Evolutionary conservation across 768 basidiomycete genomes (phyloP).

Genomic region (Suillus hirtellus): DNA sequence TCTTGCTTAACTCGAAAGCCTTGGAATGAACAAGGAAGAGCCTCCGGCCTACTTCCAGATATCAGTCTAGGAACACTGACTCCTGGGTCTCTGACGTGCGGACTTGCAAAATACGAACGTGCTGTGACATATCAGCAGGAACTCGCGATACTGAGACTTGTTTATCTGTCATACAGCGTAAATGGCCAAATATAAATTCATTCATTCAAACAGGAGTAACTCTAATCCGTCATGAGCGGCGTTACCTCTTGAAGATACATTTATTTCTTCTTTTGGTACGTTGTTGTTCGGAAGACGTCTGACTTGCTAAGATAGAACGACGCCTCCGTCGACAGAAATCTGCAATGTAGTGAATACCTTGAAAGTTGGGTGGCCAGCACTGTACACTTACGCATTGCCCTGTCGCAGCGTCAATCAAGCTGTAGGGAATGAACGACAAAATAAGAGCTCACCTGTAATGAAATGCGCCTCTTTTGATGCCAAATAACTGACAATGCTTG

Average conservation of each 20-base stretch:
- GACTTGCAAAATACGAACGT: background rate
- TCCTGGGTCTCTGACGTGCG: background rate
- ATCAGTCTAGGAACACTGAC: background rate
- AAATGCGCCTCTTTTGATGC: conserved; percentile 28
- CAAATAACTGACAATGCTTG: conserved; percentile 27
- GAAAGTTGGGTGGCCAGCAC: background rate
- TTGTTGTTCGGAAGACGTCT: background rate
- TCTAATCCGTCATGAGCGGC: background rate
- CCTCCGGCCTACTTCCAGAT: background rate
- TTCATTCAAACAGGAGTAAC: background rate
- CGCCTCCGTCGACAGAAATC: conserved; percentile 8
- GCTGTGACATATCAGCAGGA: background rate
- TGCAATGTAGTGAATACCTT: background rate
- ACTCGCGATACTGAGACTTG: too few species aligned
- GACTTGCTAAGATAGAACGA: conserved; percentile 1
- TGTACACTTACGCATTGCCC: conserved; percentile 20
- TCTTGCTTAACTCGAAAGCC: too few species aligned
- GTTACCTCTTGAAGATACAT: background rate
- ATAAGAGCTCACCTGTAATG: conserved; percentile 26
- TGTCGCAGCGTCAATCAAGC: background rate
- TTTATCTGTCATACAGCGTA: too few species aligned
- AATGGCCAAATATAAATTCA: too few species aligned
- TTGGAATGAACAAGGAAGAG: background rate
- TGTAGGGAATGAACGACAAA: background rate
- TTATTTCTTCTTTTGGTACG: background rate